Evolutionary conservation across 192 early-diverging fungal species (phyloP), one percentile per base, ranked within the genome.

Genomic region (Phlyctochytrium arcticum): DNA sequence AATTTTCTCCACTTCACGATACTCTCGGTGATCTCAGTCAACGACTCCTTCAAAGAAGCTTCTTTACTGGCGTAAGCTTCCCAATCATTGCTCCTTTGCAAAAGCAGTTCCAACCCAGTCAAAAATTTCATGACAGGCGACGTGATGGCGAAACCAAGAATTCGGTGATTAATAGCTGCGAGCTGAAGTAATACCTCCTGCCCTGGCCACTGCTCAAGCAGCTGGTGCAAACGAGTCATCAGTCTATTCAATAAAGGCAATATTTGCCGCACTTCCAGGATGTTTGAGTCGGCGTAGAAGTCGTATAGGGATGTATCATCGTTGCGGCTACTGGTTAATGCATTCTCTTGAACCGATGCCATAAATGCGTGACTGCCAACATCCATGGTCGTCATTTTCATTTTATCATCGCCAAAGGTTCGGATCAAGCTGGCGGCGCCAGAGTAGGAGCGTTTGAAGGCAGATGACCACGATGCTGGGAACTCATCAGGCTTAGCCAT

Each of bases 51-150:
- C 31, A 98, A 60, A 6, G 92, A 91, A 26, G 90, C 86, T 23
- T 92, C 88, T 17, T 82, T 74, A 60, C 86, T 86, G 8, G 95
- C 92, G 59, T 91, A 93, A 12, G 84, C 71, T 72, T 98, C 86
- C 97, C 97, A 99, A 68, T 98, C 95, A 72, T 94, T 87, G 17
- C 90, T 90, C 49, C 93, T 91, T 58, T 86, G 81, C 19, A 98
- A 70, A 17, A 99, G 75, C 53, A 91, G 68, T 71, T 99, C 97
- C 54, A 98, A 54, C 31, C 90, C 94, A 5, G 93, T 87, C 33
- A 99, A 64, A 23, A 96, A 80, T 75, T 94, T 95, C 66, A 94
- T 91, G 36, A 95, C 71, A 1, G 97, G 93, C 6, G 94, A 89
- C 6, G 75, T 68, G 48, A 92, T 79, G 0, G 90, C 71, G 69